Evolutionary conservation across 805 yeast species (phyloP), one percentile per base, ranked within the genome.

Genomic region (Tetrapisispora iriomotensis): DNA sequence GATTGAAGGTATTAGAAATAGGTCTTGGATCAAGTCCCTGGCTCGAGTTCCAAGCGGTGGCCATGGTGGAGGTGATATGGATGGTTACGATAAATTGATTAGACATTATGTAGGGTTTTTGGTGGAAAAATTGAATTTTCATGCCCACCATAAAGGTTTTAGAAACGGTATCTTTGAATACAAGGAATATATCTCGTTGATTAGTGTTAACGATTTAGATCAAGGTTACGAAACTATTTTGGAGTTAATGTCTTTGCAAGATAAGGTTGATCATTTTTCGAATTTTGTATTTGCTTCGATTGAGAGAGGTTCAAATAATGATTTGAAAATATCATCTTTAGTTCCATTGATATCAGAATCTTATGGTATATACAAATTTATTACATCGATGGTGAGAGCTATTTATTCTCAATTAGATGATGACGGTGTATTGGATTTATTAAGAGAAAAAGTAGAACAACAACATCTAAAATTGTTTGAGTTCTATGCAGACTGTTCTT

Each of bases 311-410:
- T 31, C 45, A 1, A 71, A 67, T 43, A 60, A 70, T 28, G 90
- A 90, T 50, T 85, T 94, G 61, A 79, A 82, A 46, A 81, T 85
- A 14, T 75, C 92, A 45, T 86, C 95, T 0, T 66, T 90, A 47
- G 92, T 90, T 27, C 96, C 96, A 2, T 68, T 88, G 61, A 85
- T 90, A 38, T 74, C 90, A 6, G 98, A 90, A 60, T 75, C 94
- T 2, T 88, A 85, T 54, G 97, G 97, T 33, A 86, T 90, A 42
- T 85, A 87, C 62, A 83, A 86, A 60, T 90, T 90, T 51, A 66
- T 82, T 42, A 82, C 85, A 2, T 80, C 94, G 8, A 88, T 90
- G 97, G 65, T 90, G 43, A 74, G 95, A 47, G 96, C 94, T 0
- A 70, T 90, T 76, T 75, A 82, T 53, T 75, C 50, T 71, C 84